Percentiles rank a stretch among this genome's conserved stretches.
Evolutionary conservation across 2,329 filamentous ascomycete species (phyloP).

Genomic region (Fonsecaea monophora): DNA sequence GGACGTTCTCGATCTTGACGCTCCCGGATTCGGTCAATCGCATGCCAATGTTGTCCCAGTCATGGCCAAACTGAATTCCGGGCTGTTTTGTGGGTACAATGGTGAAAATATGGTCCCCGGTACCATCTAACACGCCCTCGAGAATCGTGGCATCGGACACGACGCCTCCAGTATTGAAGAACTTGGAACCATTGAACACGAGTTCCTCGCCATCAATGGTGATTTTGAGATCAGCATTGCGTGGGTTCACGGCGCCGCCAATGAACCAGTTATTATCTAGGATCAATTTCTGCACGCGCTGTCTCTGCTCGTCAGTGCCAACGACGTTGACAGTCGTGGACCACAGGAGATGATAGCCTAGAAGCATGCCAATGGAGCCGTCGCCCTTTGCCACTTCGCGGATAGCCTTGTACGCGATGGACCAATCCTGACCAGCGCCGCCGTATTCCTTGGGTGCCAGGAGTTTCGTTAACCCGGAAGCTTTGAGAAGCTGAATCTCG

Average conservation of each 20-base stretch:
- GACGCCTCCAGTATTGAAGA: slow-evolving; percentile 72
- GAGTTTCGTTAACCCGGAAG: slow-evolving; percentile 58
- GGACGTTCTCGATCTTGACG: slow-evolving; percentile 65
- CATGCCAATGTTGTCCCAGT: slow-evolving; percentile 71
- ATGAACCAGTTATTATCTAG: slow-evolving; percentile 70
- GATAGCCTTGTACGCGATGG: slow-evolving; percentile 64
- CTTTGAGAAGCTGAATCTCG: slow-evolving; percentile 60
- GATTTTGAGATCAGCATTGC: slow-evolving; percentile 67
- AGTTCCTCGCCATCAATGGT: slow-evolving; percentile 59
- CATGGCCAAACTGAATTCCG: slow-evolving; percentile 61
- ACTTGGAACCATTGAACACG: slow-evolving; percentile 57
- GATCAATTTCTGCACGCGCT: slow-evolving; percentile 63
- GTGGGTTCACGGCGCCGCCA: slow-evolving; percentile 70
- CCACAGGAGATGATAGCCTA: slow-evolving; percentile 71
- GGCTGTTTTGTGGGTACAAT: slow-evolving; percentile 64
- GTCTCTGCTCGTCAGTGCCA: slow-evolving; percentile 65
- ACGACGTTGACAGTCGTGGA: slow-evolving; percentile 66
- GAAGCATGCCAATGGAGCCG: slow-evolving; percentile 68
- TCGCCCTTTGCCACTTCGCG: slow-evolving; percentile 69
- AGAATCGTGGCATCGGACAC: slow-evolving; percentile 70
- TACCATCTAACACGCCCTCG: slow-evolving; percentile 66
- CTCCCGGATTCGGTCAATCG: slow-evolving; percentile 69
- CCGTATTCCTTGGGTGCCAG: slow-evolving; percentile 60
- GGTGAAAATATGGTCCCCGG: slow-evolving; percentile 68
- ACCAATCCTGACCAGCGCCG: slow-evolving; percentile 61